Conservation (phyloP, 352 stramenopile species). For the Pythium chondricola region DNA sequence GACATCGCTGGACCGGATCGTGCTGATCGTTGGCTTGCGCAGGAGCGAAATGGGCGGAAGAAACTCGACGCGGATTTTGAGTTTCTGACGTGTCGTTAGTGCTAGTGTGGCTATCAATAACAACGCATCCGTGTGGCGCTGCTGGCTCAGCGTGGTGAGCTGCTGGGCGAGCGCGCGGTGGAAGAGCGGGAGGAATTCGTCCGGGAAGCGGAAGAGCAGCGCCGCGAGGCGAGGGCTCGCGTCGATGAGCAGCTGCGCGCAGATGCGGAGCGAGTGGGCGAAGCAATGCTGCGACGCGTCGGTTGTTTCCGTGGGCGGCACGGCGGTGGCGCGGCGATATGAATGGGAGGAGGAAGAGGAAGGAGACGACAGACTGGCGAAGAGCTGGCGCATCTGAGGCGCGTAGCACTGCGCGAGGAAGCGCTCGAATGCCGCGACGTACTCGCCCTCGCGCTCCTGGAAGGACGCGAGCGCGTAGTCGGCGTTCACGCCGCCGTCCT, state of each 20-base stretch:
- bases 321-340: constrained; percentile 1
- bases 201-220: constrained; percentile 86
- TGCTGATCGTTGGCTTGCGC: constrained; percentile 83
- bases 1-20: constrained; percentile 88
- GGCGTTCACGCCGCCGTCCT: background rate
- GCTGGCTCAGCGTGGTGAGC: constrained; percentile 15
- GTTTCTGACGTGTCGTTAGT: constrained; percentile 30
- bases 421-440: constrained; percentile 12
- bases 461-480: constrained; percentile 17
- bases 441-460: constrained; percentile 12
- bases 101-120: constrained; percentile 28
- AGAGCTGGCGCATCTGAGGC: constrained; percentile 6
- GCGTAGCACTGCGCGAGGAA: constrained; percentile 16
- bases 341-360: background rate
- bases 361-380: constrained; percentile 1
- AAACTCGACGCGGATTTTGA: constrained; percentile 88
- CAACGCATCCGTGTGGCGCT: constrained; percentile 9
- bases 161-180: constrained; percentile 74
- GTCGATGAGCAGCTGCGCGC: constrained; percentile 78
- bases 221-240: constrained; percentile 71
- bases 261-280: constrained; percentile 45
- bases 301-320: no score
- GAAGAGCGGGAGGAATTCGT: constrained; percentile 83
- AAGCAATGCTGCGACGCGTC: constrained; percentile 28
- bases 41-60: constrained; percentile 83